Conservation (phyloP, 2,329 filamentous ascomycete genomes). For the Falciphora oryzae region DNA sequence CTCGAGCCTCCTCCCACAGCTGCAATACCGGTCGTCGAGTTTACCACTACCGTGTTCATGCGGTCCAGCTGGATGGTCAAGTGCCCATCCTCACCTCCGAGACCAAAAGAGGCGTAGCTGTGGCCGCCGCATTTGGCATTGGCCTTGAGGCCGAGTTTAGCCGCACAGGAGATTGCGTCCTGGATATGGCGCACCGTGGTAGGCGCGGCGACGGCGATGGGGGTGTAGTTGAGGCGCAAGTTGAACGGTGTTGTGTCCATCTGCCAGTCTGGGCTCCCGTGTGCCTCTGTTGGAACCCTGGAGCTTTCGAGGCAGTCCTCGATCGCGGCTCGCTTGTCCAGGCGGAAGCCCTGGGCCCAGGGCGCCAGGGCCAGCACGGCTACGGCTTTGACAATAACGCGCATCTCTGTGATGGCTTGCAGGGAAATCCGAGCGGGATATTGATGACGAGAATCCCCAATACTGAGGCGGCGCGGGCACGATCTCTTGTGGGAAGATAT, state of each 20-base stretch:
- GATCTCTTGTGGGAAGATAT: neutral
- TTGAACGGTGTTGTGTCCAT: constrained; percentile 28
- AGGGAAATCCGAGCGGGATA: neutral
- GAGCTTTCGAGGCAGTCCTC: constrained; percentile 20
- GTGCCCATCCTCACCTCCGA: constrained; percentile 40
- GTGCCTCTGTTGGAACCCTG: constrained; percentile 17
- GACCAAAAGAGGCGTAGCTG: constrained; percentile 42
- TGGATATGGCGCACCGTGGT: constrained; percentile 36
- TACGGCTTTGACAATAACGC: neutral
- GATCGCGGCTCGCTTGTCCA: constrained; percentile 18
- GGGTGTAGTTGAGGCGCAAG: constrained; percentile 29
- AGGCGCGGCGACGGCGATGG: constrained; percentile 37
- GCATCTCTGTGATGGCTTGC: neutral
- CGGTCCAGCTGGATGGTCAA: constrained; percentile 40
- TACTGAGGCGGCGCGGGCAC: too few species aligned
- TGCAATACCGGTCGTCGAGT: constrained; percentile 32
- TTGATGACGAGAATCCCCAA: neutral
- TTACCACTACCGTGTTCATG: constrained; percentile 37
- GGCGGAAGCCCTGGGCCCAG: constrained; percentile 6
- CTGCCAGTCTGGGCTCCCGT: constrained; percentile 24
- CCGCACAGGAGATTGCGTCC: constrained; percentile 39
- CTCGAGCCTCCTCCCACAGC: constrained; percentile 42
- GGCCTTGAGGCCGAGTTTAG: constrained; percentile 34
- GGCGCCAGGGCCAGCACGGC: constrained; percentile 10
- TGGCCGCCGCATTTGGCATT: constrained; percentile 45